These are phyloP conservation scores for Cordyceps fumosorosea DNA, from an alignment of 2,329 filamentous ascomycete species.

Conservation along the genomic window DNA sequence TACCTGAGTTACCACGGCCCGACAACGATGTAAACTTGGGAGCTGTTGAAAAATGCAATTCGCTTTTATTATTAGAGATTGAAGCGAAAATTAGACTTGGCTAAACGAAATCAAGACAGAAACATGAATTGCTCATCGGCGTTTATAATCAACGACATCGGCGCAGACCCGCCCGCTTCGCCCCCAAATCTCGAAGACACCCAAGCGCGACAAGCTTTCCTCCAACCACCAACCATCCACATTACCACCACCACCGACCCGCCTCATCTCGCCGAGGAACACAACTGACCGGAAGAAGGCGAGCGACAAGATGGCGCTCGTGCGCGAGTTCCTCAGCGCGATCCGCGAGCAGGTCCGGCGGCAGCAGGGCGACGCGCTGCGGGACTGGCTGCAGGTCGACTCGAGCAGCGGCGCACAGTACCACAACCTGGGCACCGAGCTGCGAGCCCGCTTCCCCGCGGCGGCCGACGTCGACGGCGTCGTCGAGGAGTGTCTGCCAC, in stretches of 20 bases:
- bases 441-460: constrained; percentile 49
- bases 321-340: constrained; percentile 61
- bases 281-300: neutral
- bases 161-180: neutral
- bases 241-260: no score
- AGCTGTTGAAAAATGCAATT: no score
- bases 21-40: no score
- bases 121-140: neutral
- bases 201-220: neutral
- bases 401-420: constrained; percentile 63
- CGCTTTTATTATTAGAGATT: no score
- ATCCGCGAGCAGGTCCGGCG: constrained; percentile 50
- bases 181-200: neutral
- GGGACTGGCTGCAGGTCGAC: constrained; percentile 68
- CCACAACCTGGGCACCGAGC: constrained; percentile 58
- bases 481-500: constrained; percentile 56
- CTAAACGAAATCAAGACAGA: neutral
- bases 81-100: no score
- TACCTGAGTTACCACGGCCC: no score
- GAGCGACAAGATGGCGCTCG: constrained; percentile 28
- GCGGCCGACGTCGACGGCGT: constrained; percentile 52
- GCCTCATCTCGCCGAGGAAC: neutral
- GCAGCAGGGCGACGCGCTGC: constrained; percentile 59
- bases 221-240: neutral
- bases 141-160: neutral